Evolutionary conservation across 1,139 yeast species (phyloP), one percentile per base, ranked within the genome.

Genomic region (Tardiomyces blankii): DNA sequence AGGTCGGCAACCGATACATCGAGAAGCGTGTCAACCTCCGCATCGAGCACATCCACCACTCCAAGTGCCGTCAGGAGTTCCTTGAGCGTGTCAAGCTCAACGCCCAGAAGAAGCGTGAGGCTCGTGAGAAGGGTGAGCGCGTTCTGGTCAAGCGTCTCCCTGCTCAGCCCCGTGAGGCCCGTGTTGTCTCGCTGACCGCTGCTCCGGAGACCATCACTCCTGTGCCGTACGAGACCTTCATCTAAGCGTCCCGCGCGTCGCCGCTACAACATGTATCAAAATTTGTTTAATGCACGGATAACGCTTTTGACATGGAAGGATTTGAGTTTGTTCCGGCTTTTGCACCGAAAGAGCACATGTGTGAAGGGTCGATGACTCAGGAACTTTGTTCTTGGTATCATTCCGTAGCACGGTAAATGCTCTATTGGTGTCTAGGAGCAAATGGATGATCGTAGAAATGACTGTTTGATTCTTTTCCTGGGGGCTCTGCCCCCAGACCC

Each of bases 61-160:
- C 98, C 69, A 91, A 91, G 78, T 91, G 98, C 81, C 91, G 98
- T 79, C 87, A 86, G 74, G 97, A 91, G 76, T 91, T 91, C 77
- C 80, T 91, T 74, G 83, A 85, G 82, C 88, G 98, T 80, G 98
- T 91, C 68, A 89, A 88, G 81, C 69, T 82, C 67, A 91, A 91
- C 77, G 96, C 95, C 71, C 91, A 87, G 65, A 80, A 78, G 77
- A 85, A 83, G 79, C 74, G 73, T 66, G 97, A 84, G 73, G 98
- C 98, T 63, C 89, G 88, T 81, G 91, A 84, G 60, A 76, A 82
- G 70, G 98, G 98, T 73, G 83, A 79, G 69, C 74, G 86, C 63
- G 91, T 87, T 59, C 77, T 77, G 75, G 84, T 91, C 68, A 91
- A 91, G 89, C 86, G 98, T 82, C 93, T 84, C 75, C 97, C 98